Evolutionary conservation across 345 rosid species (phyloP).

Genomic region (Moringa oleifera): DNA sequence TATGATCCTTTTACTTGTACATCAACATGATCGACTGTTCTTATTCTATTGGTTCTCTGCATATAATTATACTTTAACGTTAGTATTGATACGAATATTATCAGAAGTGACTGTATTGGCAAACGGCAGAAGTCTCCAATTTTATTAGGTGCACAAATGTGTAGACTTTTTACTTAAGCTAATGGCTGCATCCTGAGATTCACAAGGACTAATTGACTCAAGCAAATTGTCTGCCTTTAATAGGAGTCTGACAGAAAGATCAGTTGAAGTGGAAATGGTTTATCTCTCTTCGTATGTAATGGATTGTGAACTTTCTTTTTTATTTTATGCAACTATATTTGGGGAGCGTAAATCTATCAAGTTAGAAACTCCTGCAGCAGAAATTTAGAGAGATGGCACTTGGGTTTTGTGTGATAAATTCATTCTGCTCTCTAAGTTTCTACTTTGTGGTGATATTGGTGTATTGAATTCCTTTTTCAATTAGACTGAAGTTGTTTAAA

Average conservation of each 20-base stretch:
- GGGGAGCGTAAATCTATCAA: background rate
- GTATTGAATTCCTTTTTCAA: background rate
- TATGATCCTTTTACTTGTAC: constrained; percentile 4
- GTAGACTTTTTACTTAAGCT: too few species aligned
- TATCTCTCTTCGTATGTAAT: background rate
- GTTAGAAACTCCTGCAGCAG: background rate
- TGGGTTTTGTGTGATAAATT: background rate
- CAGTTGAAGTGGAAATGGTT: background rate
- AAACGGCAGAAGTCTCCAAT: background rate
- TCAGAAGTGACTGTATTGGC: background rate
- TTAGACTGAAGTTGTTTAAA: constrained; percentile 4
- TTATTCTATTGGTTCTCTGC: background rate
- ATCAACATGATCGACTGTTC: background rate
- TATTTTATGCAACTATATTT: background rate
- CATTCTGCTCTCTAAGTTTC: background rate
- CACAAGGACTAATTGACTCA: background rate
- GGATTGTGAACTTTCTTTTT: background rate
- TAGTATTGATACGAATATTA: too few species aligned
- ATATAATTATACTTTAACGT: too few species aligned
- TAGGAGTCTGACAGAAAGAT: background rate
- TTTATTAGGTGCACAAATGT: background rate
- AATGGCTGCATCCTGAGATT: background rate
- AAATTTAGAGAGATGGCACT: background rate
- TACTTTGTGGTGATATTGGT: background rate
- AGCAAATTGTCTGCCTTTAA: background rate